Percentiles rank a stretch among this genome's conserved stretches.
phyloP scores from a whole-genome alignment of 768 basidiomycete species.

The Amanita exitialis region DNA sequence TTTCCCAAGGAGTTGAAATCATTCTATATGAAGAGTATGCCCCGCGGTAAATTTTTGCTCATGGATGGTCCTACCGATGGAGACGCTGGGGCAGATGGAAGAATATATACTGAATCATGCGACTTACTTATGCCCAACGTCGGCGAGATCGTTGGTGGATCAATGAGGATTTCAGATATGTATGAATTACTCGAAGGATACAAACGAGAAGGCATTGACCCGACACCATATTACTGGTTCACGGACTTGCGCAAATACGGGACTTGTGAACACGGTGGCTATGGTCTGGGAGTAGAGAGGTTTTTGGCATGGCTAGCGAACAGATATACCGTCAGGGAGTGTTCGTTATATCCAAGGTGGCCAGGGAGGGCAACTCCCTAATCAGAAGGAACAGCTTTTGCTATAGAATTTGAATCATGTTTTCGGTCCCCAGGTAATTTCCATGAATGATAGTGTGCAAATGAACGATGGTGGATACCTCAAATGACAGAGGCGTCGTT shows the following conservation, averaged over 20 bases:
- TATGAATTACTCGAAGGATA: slow-evolving; percentile 86
- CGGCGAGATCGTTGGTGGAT: slow-evolving; percentile 95
- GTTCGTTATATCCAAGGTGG: slow-evolving; percentile 90
- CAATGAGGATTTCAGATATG: slow-evolving; percentile 83
- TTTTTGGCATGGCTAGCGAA: slow-evolving; percentile 94
- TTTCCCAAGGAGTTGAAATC: slow-evolving; percentile 95
- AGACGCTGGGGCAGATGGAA: slow-evolving; percentile 31
- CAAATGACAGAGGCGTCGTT: too few species aligned
- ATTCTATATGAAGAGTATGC: slow-evolving; percentile 95
- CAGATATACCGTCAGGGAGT: slow-evolving; percentile 87
- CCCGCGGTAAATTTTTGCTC: slow-evolving; percentile 15
- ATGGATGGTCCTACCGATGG: slow-evolving; percentile 12
- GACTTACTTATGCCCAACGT: slow-evolving; percentile 97
- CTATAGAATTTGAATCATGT: too few species aligned
- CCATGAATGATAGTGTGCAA: too few species aligned
- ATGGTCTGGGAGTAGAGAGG: slow-evolving; percentile 95
- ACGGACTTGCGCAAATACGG: slow-evolving; percentile 98
- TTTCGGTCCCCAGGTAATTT: too few species aligned
- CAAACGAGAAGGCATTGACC: slow-evolving; percentile 82
- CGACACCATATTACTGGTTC: slow-evolving; percentile 91
- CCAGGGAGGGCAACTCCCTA: slow-evolving; percentile 80
- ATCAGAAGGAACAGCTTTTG: neutral
- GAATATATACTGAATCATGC: slow-evolving; percentile 84
- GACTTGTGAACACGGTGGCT: slow-evolving; percentile 95
- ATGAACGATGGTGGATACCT: too few species aligned